Evolutionary conservation across 2,329 filamentous ascomycete genomes (phyloP), one percentile per base, ranked within the genome.

Genomic region (Microascus cirrosus): DNA sequence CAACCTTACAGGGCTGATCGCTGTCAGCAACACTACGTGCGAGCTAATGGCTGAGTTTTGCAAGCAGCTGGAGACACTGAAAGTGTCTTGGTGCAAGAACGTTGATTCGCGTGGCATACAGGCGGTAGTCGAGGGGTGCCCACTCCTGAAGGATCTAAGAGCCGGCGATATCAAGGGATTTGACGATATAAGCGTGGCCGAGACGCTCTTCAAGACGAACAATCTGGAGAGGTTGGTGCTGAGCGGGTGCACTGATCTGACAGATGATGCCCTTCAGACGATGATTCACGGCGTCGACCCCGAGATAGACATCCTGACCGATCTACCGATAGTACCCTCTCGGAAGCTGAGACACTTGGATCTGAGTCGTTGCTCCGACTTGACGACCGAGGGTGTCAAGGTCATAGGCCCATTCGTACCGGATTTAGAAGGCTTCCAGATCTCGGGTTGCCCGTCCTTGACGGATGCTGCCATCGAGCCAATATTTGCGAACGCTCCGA

Each of bases 71-170:
- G 86, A 95, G 70, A 79, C 82, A 58, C 79, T 97, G 62, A 95
- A 96, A 65, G 82, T 97, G 22, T 95, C 91, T 0, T 97, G 93
- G 90, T 99, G 94, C 73, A 85, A 85, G 63, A 87, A 90, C 60
- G 84, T 96, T 67, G 87, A 94, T 66, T 87, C 89, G 10, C 77
- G 81, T 13, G 92, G 91, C 4, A 74, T 97, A 57, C 83, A 79
- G 62, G 80, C 81, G 56, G 80, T 99, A 1, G 74, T 96, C 1
- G 77, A 87, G 60, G 80, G 80, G 2, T 97, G 94, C 66, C 76
- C 79, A 0, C 84, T 78, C 57, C 74, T 99, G 58, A 86, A 77
- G 57, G 92, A 97, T 64, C 75, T 99, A 34, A 82, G 90, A 59
- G 90, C 88, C 11, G 86, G 89, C 53, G 91, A 96, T 70, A 81